Conservation (phyloP, 2,329 filamentous ascomycete species). For the Leptographium procerum region DNA sequence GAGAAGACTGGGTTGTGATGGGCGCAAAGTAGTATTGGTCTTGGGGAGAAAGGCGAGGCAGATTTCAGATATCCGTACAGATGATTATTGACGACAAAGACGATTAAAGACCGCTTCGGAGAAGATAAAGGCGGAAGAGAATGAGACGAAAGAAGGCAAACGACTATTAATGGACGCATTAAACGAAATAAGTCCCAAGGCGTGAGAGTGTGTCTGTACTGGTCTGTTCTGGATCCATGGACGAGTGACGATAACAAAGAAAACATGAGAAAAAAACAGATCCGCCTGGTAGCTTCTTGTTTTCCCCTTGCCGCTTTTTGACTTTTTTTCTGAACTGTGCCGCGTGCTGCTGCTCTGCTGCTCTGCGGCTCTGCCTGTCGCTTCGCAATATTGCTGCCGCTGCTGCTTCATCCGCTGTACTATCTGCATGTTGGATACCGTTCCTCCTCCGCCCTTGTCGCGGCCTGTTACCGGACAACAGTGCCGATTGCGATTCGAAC, state of each 20-base stretch:
- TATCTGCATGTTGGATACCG: slow-evolving; percentile 11
- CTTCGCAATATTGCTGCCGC: slow-evolving; percentile 9
- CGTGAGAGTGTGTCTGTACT: not conserved
- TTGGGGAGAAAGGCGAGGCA: not conserved
- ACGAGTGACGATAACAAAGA: slow-evolving; percentile 1
- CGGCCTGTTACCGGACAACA: not conserved
- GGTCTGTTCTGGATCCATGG: slow-evolving; percentile 2
- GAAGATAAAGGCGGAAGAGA: not conserved
- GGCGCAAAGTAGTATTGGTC: not conserved
- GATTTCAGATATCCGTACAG: slow-evolving; percentile 2
- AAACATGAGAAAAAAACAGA: not conserved
- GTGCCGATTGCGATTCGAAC: not conserved
- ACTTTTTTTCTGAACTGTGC: not conserved
- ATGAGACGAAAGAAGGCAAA: not conserved
- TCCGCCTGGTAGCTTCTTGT: slow-evolving; percentile 2
- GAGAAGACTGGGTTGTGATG: not conserved
- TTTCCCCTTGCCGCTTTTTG: not conserved
- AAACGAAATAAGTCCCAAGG: not conserved
- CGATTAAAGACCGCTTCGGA: not conserved
- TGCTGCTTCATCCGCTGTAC: slow-evolving; percentile 11
- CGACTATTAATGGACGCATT: not conserved
- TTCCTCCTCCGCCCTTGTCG: slow-evolving; percentile 5
- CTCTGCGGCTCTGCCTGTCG: slow-evolving; percentile 4
- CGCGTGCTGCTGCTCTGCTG: slow-evolving; percentile 3
- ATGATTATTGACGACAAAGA: slow-evolving; percentile 3